Evolutionary conservation across 2,329 filamentous ascomycete genomes (phyloP).

Genomic region (Chaetomiaceae sp.): DNA sequence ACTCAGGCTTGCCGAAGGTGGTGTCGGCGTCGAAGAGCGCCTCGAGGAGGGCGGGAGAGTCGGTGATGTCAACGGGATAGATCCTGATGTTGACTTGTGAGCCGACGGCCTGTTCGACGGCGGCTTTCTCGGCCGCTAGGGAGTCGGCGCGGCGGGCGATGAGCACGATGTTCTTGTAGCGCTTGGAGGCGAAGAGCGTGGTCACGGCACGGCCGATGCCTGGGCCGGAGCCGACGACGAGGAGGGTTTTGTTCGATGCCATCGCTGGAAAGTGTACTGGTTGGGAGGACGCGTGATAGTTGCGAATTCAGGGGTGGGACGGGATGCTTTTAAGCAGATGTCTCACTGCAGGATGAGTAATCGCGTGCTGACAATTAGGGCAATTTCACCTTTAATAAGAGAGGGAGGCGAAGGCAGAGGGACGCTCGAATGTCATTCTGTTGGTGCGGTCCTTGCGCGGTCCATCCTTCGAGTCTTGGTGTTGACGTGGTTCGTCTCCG

Average conservation of each 20-base stretch:
- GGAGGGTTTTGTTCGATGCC: conserved; percentile 23
- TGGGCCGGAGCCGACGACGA: conserved; percentile 44
- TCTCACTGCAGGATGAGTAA: too few relatives aligned
- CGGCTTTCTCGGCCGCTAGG: conserved; percentile 39
- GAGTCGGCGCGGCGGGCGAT: conserved; percentile 41
- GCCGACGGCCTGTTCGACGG: conserved; percentile 31
- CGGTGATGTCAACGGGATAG: conserved; percentile 41
- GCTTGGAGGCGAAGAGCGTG: conserved; percentile 38
- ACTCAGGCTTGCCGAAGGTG: conserved; percentile 41
- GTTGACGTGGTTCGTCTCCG: background rate
- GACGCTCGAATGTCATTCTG: too few relatives aligned
- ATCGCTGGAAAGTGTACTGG: background rate
- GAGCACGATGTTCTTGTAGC: conserved; percentile 45
- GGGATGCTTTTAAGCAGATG: too few relatives aligned
- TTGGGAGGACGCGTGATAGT: too few relatives aligned
- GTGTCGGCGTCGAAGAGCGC: conserved; percentile 40
- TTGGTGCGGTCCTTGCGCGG: too few relatives aligned
- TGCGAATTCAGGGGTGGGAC: too few relatives aligned
- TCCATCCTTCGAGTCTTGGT: too few relatives aligned
- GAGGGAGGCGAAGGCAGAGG: too few relatives aligned
- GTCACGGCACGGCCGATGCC: conserved; percentile 44
- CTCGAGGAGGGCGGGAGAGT: conserved; percentile 34
- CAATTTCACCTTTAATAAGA: too few relatives aligned
- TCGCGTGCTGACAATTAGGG: too few relatives aligned
- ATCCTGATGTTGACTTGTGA: conserved; percentile 36